Conservation (phyloP, 2,329 filamentous ascomycete species). For the Dryadomyces quercus-mongolicae region DNA sequence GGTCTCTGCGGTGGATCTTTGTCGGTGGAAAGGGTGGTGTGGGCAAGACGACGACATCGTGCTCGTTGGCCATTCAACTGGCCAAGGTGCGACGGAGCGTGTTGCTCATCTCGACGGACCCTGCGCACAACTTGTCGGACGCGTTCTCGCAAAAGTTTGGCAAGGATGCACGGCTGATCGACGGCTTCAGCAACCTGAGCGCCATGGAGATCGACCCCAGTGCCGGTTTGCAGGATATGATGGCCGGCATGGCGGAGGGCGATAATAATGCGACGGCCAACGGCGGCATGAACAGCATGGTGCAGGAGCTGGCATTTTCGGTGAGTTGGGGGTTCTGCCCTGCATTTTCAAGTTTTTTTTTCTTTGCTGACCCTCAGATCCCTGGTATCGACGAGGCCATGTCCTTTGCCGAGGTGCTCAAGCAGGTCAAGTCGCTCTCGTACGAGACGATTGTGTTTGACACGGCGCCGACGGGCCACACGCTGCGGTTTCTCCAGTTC, state of each 20-base stretch:
- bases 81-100: conserved; percentile 91
- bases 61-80: conserved; percentile 94
- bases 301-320: conserved; percentile 95
- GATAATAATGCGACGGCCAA: conserved; percentile 28
- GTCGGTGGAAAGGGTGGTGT: conserved; percentile 97
- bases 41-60: conserved; percentile 98
- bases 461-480: conserved; percentile 95
- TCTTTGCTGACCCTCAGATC: conserved; percentile 45
- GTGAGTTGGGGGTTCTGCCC: conserved; percentile 40
- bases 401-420: conserved; percentile 98
- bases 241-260: conserved; percentile 66
- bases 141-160: conserved; percentile 98
- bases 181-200: conserved; percentile 86
- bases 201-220: conserved; percentile 99
- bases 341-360: not conserved
- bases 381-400: conserved; percentile 98
- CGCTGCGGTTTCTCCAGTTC: conserved; percentile 95
- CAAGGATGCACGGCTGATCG: conserved; percentile 87
- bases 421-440: conserved; percentile 96
- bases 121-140: conserved; percentile 94
- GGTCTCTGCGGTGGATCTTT: conserved; percentile 95
- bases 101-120: conserved; percentile 94
- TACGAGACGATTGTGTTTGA: conserved; percentile 99
- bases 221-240: conserved; percentile 88
- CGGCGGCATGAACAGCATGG: conserved; percentile 82